Percentiles rank a stretch among this genome's conserved stretches.
Conservation (phyloP, 2,329 filamentous ascomycete genomes). For the Magnaporthiopsis incrustans region DNA sequence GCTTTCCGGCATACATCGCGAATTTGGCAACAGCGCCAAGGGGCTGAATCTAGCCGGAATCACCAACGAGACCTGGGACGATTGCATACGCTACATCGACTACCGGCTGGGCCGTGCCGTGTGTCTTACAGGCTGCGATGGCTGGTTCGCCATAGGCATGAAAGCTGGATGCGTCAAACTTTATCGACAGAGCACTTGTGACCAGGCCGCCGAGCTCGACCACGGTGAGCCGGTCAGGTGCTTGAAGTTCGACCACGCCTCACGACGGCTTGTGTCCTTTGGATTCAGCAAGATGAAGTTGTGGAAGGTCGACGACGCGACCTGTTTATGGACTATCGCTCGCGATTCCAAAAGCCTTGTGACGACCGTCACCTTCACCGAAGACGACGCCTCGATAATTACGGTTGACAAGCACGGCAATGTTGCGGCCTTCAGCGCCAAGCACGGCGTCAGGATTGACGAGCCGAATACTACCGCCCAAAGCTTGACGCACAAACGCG, state of each 20-base stretch:
- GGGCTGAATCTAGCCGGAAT: conserved; percentile 1
- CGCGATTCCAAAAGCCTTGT: not conserved
- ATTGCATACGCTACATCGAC: conserved; percentile 7
- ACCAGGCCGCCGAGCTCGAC: not conserved
- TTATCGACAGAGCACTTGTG: not conserved
- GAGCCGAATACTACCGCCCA: not conserved
- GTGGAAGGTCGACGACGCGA: not conserved
- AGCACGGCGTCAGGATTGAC: not conserved
- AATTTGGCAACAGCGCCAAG: not conserved
- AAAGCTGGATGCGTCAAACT: not conserved
- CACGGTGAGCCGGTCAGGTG: not conserved
- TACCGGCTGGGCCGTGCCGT: not conserved
- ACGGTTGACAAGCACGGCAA: conserved; percentile 1
- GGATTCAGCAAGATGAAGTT: not conserved
- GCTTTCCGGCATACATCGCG: not conserved
- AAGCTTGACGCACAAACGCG: not conserved
- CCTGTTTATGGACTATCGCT: not conserved
- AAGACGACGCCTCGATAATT: not conserved
- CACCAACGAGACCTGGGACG: conserved; percentile 1
- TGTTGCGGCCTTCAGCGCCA: not conserved
- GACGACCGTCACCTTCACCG: not conserved
- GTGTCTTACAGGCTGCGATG: not conserved
- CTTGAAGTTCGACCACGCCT: not conserved
- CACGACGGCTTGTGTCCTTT: not conserved
- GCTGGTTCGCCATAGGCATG: not conserved